Evolutionary conservation across 1,284 basidiomycete genomes (phyloP).

Genomic region (Porodaedalea pini): DNA sequence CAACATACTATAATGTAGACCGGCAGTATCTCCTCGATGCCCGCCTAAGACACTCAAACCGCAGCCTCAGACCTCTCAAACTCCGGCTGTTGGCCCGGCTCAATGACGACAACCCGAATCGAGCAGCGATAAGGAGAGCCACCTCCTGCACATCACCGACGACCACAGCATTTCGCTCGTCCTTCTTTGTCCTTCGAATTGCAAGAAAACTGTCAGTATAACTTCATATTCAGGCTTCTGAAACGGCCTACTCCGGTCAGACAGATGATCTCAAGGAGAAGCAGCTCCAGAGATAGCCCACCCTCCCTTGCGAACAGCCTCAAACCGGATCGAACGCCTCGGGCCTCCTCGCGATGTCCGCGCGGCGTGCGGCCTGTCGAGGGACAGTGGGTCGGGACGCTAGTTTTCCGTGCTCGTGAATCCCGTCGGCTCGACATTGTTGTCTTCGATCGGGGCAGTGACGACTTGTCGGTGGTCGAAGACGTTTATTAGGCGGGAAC

Average conservation of each 20-base stretch:
- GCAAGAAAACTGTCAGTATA: no score
- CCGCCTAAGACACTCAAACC: no score
- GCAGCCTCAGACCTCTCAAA: no score
- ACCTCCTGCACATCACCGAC: no score
- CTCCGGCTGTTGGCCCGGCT: no score
- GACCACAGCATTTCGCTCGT: no score
- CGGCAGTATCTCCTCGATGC: no score
- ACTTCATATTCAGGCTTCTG: not conserved
- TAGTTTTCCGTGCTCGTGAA: conserved; percentile 8
- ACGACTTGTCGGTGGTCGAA: not conserved
- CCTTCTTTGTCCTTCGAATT: no score
- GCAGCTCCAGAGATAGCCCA: not conserved
- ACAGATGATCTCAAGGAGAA: not conserved
- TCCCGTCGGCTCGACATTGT: not conserved
- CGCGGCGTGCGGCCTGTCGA: conserved; percentile 11
- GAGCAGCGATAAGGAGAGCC: no score
- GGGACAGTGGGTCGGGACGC: conserved; percentile 8
- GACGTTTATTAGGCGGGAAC: not conserved
- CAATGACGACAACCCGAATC: no score
- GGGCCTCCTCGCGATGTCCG: conserved; percentile 5
- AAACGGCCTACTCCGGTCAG: not conserved
- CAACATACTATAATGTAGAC: no score
- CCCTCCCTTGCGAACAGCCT: not conserved
- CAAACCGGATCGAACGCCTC: conserved; percentile 4
- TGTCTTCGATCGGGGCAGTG: not conserved